Evolutionary conservation across 1,139 yeast species (phyloP).

Genomic region (Pichia sp.): DNA sequence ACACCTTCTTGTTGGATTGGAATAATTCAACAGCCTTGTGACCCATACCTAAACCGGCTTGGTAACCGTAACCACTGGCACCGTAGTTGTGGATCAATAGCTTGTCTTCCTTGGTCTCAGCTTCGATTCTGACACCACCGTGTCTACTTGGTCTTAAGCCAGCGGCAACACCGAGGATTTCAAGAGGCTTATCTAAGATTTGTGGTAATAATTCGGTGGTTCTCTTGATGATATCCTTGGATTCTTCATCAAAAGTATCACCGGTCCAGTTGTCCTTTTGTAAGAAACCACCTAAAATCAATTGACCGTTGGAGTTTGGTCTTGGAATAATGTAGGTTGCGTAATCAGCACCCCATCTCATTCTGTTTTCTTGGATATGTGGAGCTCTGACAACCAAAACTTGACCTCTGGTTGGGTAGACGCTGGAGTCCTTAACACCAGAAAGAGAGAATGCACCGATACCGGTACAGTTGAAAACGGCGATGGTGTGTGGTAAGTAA

Average conservation of each 20-base stretch:
- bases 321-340: conserved; percentile 72
- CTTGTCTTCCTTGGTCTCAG: conserved; percentile 40
- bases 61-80: conserved; percentile 77
- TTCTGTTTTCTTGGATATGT: conserved; percentile 45
- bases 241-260: conserved; percentile 52
- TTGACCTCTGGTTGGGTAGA: conserved; percentile 69
- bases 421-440: conserved; percentile 53
- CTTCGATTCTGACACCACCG: conserved; percentile 67
- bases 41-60: conserved; percentile 69
- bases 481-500: conserved; percentile 37
- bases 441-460: conserved; percentile 56
- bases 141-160: conserved; percentile 70
- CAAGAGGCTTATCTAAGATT: conserved; percentile 43
- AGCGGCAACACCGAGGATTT: conserved; percentile 57
- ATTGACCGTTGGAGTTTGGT: conserved; percentile 58
- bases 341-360: conserved; percentile 51
- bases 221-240: conserved; percentile 56
- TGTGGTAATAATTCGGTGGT: conserved; percentile 55
- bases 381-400: conserved; percentile 63
- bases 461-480: conserved; percentile 70
- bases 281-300: conserved; percentile 66
- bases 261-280: conserved; percentile 59
- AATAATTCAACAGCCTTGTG: conserved; percentile 40
- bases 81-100: conserved; percentile 66
- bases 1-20: conserved; percentile 3